Conservation (phyloP, 2,329 filamentous ascomycete species). For the Xylaria sp. region DNA sequence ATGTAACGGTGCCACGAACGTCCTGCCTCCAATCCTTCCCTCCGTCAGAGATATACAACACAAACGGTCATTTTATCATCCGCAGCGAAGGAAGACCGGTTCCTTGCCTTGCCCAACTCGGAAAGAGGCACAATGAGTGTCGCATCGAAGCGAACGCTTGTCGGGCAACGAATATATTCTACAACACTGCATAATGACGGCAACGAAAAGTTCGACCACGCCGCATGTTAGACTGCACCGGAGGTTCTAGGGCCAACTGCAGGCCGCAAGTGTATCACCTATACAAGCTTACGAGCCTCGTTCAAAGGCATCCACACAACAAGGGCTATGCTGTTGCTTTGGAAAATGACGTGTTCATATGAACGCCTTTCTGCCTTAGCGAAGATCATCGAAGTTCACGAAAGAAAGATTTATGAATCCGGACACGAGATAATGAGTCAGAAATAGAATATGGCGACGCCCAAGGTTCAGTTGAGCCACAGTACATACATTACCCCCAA, state of each 20-base stretch:
- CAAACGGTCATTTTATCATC: neutral
- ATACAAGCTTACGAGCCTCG: too few species aligned
- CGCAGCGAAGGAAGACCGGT: neutral
- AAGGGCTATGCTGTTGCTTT: too few species aligned
- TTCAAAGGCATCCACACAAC: too few species aligned
- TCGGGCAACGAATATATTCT: neutral
- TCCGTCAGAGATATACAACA: neutral
- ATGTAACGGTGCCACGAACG: neutral
- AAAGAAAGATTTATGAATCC: neutral
- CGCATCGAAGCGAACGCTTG: neutral
- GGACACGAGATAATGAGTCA: slow-evolving; percentile 9
- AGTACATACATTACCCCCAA: too few species aligned
- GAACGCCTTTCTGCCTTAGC: too few species aligned
- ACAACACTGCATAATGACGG: too few species aligned
- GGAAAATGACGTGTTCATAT: too few species aligned
- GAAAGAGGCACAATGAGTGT: neutral
- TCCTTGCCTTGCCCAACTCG: neutral
- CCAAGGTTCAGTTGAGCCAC: neutral
- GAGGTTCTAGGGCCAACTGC: too few species aligned
- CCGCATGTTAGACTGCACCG: neutral
- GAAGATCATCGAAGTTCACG: too few species aligned
- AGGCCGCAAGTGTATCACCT: too few species aligned
- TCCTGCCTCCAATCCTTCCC: neutral
- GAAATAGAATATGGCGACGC: neutral
- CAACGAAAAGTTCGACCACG: neutral